Conservation (phyloP, 2,329 filamentous ascomycete genomes). For the Claviceps sp. region DNA sequence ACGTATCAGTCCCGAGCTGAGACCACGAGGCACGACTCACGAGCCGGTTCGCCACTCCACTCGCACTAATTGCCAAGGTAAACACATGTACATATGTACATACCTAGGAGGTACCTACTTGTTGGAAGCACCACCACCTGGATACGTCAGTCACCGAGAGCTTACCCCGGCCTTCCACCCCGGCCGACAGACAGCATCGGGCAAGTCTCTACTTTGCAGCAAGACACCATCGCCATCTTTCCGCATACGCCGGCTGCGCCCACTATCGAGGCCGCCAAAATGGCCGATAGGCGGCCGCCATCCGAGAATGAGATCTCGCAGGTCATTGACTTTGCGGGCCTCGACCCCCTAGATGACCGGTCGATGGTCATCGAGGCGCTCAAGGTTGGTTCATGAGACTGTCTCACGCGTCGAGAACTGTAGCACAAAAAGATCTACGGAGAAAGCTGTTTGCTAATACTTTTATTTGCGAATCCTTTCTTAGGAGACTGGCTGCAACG, state of each 20-base stretch:
- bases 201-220: neutral
- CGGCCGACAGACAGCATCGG: neutral
- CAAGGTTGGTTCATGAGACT: conserved; percentile 18
- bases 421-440: no score
- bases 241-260: neutral
- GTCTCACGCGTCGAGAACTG: no score
- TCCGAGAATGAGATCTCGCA: conserved; percentile 23
- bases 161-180: neutral
- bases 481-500: conserved; percentile 29
- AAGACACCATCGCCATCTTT: neutral
- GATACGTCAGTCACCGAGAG: neutral
- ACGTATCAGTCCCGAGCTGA: no score
- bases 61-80: no score
- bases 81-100: no score
- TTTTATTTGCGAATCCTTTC: no score
- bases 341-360: conserved; percentile 23
- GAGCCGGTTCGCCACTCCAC: no score
- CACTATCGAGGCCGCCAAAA: conserved; percentile 7
- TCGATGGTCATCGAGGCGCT: conserved; percentile 27
- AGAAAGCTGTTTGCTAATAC: no score
- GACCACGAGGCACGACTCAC: no score
- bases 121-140: no score
- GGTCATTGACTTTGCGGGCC: conserved; percentile 29
- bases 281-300: conserved; percentile 24
- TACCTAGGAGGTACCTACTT: no score